Base-by-base conservation (phyloP, 768 basidiomycete genomes). In the Leucosporidium scottii region DNA sequence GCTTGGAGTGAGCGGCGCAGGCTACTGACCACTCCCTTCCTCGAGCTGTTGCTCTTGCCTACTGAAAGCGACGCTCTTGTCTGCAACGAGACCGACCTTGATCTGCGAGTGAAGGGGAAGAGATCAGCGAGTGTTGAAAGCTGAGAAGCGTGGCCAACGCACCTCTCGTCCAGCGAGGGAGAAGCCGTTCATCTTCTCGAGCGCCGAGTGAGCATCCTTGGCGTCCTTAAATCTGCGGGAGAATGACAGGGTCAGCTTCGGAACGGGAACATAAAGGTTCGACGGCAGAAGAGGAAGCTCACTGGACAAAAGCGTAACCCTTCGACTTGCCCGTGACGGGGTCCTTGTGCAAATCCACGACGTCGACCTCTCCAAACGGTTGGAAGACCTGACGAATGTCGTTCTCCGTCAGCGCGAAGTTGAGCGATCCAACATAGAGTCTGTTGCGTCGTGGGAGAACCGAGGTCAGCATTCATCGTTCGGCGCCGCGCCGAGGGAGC, bases 351-450 rank as follows among this genome's bases (percentile, higher is more conserved):
- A 98, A 84, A 83, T 99, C 94, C 78, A 99, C 93, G 81, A 93
- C 93, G 80, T 94, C 94, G 74, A 99, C 83, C 80, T 93, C 90
- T 75, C 96, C 96, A 78, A 98, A 99, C 15, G 94, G 93, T 78
- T 96, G 93, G 79, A 99, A 99, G 74, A 99, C 94, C 85, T 97
- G 93, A 80, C 88, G 90, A 81, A 99, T 89, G 82, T 99, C 94
- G 74, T 91, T 87, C 81, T 96, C 90, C 64, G 91, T 90, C 68
- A 99, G 87, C 79, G 92, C 93, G 83, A 94, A 96, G 79, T 97
- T 91, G 56, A 99, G 82, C 68, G 92, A 94, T 66, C 92, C 93
- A 79, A 99, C 92, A 78, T 96, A 99, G 78, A 99, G 85, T 78
- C 93, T 92, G 73, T 78, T 74, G n/a, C n/a, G n/a, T n/a, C 64